Evolutionary conservation across 768 basidiomycete species (phyloP).

Genomic region (Zangia roseola): DNA sequence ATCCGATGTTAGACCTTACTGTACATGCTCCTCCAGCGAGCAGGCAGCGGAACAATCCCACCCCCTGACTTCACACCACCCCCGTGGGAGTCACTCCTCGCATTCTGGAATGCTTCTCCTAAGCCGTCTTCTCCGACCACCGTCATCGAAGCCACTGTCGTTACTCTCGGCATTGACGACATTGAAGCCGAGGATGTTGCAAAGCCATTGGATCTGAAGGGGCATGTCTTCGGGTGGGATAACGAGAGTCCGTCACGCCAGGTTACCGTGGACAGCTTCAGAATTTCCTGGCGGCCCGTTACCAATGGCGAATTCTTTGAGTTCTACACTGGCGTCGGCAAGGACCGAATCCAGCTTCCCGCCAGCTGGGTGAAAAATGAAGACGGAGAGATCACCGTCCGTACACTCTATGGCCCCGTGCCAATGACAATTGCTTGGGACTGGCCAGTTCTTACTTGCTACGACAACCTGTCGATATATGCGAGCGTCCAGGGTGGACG

Average conservation of each 20-base stretch:
- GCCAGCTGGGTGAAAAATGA: constrained; percentile 24
- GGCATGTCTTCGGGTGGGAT: constrained; percentile 91
- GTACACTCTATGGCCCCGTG: constrained; percentile 86
- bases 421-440: constrained; percentile 69
- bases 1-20: constrained; percentile 61
- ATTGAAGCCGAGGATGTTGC: constrained; percentile 62
- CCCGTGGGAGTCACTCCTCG: constrained; percentile 59
- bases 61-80: constrained; percentile 76
- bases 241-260: constrained; percentile 76
- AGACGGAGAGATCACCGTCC: constrained; percentile 47
- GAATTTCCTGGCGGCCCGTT: constrained; percentile 81
- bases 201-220: constrained; percentile 38
- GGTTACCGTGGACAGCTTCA: constrained; percentile 66
- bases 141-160: constrained; percentile 52
- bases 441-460: constrained; percentile 87
- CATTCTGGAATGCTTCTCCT: constrained; percentile 46
- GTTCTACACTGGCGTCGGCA: constrained; percentile 51
- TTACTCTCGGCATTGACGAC: constrained; percentile 84
- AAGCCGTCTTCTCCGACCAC: constrained; percentile 44
- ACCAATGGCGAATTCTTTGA: constrained; percentile 84
- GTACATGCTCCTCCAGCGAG: constrained; percentile 89
- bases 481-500: constrained; percentile 89
- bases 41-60: constrained; percentile 74
- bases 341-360: constrained; percentile 39
- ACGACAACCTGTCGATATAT: constrained; percentile 74